Conservation (phyloP, 2,329 filamentous ascomycete species). For the Trichoderma atroviride region DNA sequence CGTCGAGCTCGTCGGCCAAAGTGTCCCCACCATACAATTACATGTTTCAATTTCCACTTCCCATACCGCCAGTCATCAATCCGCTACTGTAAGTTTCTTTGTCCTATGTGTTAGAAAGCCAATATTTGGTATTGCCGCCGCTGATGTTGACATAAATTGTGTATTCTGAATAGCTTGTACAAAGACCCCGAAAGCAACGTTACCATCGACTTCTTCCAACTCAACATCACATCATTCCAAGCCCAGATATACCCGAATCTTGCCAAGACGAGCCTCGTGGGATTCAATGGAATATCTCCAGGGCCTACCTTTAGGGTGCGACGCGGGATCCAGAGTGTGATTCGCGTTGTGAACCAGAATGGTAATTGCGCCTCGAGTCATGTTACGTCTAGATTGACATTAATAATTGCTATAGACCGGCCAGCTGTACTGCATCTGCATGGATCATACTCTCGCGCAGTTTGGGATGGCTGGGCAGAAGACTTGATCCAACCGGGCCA, state of each 20-base stretch:
- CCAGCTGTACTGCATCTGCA: background rate
- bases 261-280: background rate
- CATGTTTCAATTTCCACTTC: background rate
- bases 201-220: background rate
- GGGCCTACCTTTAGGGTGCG: background rate
- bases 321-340: background rate
- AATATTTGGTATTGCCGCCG: background rate
- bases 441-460: background rate
- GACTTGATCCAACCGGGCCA: background rate
- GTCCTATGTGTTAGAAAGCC: background rate
- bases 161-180: background rate
- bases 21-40: background rate
- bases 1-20: background rate
- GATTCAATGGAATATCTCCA: background rate
- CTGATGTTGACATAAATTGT: rapidly evolving
- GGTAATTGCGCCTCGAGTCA: background rate
- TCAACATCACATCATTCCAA: background rate
- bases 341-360: background rate
- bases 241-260: background rate
- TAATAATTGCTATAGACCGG: background rate
- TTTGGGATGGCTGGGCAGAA: background rate
- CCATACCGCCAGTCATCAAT: background rate
- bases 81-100: background rate
- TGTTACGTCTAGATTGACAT: background rate
- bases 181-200: background rate